Percentiles rank a stretch among this genome's conserved stretches.
phyloP scores from a whole-genome alignment of 2,329 filamentous ascomycete species.

The Fusarium falciforme region DNA sequence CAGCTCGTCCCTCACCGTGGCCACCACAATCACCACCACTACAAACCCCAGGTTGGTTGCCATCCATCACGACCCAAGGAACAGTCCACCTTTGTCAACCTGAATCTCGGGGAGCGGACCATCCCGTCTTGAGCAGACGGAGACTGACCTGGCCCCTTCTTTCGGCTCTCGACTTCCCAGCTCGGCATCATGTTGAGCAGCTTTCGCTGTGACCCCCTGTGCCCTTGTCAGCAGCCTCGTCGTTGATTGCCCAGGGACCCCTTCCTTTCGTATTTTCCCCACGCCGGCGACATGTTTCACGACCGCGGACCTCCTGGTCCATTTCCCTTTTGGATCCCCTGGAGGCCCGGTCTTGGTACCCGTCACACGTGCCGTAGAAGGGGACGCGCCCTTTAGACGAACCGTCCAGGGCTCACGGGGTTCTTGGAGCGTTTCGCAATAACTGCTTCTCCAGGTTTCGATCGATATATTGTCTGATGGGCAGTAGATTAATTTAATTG shows the following conservation, averaged over 20 bases:
- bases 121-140: constrained; percentile 31
- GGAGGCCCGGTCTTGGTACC: constrained; percentile 6
- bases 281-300: constrained; percentile 44
- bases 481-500: background rate
- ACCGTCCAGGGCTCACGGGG: background rate
- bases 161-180: constrained; percentile 29
- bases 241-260: constrained; percentile 15
- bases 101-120: constrained; percentile 41
- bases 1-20: background rate
- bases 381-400: constrained; percentile 34
- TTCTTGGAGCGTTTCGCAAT: background rate
- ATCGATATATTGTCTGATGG: background rate
- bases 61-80: constrained; percentile 8
- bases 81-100: constrained; percentile 16
- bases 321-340: constrained; percentile 4
- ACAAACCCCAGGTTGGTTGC: background rate
- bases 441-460: constrained; percentile 6
- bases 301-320: constrained; percentile 31
- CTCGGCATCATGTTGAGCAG: constrained; percentile 23
- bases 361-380: constrained; percentile 36
- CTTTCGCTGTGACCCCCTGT: background rate
- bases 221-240: constrained; percentile 20
- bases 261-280: constrained; percentile 46
- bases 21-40: background rate
- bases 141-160: constrained; percentile 24